Conservation (phyloP, 352 stramenopile genomes). For the Phytophthora constricta region DNA sequence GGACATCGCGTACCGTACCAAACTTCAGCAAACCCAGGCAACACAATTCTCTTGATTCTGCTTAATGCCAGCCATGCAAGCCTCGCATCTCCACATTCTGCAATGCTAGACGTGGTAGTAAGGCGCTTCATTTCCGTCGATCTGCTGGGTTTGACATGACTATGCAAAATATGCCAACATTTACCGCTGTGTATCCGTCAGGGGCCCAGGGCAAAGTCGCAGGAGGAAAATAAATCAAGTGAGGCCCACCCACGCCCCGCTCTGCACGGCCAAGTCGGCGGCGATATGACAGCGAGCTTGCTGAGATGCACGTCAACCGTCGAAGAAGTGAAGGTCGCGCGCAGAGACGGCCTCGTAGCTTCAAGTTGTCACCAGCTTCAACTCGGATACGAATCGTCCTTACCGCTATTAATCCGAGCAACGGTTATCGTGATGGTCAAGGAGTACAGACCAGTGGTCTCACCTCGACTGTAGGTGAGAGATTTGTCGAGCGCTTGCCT, state of each 20-base stretch:
- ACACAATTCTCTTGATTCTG: neutral
- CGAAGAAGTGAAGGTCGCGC: conserved; percentile 24
- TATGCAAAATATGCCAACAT: neutral
- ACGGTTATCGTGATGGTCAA: too few relatives aligned
- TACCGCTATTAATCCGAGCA: conserved; percentile 12
- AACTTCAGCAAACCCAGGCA: conserved; percentile 2
- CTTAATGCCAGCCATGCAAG: too few relatives aligned
- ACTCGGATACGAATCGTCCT: conserved; percentile 19
- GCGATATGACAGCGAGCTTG: neutral
- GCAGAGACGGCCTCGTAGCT: conserved; percentile 10
- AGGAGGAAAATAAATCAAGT: conserved; percentile 40
- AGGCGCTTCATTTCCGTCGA: neutral
- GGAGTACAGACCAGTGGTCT: too few relatives aligned
- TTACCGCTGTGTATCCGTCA: neutral
- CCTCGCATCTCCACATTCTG: neutral
- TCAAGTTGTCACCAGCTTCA: conserved; percentile 34
- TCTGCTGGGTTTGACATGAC: neutral
- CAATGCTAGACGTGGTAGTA: neutral
- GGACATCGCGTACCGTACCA: neutral
- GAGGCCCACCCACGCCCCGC: conserved; percentile 3
- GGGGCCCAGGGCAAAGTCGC: too few relatives aligned
- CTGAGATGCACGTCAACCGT: conserved; percentile 15
- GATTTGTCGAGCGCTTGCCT: neutral
- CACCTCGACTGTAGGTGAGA: too few relatives aligned
- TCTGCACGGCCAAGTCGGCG: neutral